phyloP scores from a whole-genome alignment of 1,284 basidiomycete species.

The Erythrobasidium hasegawianum region DNA sequence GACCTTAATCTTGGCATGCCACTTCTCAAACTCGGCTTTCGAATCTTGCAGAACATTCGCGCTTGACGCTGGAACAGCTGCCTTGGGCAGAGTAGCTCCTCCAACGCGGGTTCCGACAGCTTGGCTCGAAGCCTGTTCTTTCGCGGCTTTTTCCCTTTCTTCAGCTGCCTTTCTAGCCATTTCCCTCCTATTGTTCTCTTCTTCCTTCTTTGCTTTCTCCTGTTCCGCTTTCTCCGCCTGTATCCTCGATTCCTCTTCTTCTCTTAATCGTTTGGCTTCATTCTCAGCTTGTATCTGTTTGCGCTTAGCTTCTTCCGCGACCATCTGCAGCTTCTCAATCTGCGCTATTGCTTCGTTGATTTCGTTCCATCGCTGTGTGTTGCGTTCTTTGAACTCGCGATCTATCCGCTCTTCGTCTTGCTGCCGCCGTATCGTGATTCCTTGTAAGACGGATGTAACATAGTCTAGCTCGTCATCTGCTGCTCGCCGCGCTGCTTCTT shows the following conservation, averaged over 20 bases:
- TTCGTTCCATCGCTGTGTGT: conserved; percentile 23
- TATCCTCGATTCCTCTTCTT: conserved; percentile 39
- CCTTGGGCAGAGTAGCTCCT: not conserved
- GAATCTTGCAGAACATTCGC: conserved; percentile 9
- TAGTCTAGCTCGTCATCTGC: conserved; percentile 28
- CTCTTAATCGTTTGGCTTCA: conserved; percentile 31
- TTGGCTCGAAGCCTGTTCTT: conserved; percentile 29
- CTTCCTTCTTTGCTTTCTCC: conserved; percentile 44
- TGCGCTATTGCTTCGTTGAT: conserved; percentile 37
- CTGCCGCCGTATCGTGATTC: conserved; percentile 33
- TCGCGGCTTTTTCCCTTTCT: conserved; percentile 31
- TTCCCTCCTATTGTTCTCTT: conserved; percentile 18
- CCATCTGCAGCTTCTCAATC: conserved; percentile 37
- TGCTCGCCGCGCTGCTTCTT: not conserved
- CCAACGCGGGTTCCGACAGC: not conserved
- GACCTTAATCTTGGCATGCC: conserved; percentile 30
- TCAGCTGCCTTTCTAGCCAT: conserved; percentile 17
- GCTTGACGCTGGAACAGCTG: not conserved
- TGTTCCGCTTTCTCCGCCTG: conserved; percentile 31
- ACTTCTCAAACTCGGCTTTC: conserved; percentile 25
- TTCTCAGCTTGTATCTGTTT: conserved; percentile 36
- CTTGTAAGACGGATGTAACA: conserved; percentile 36
- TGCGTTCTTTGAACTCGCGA: conserved; percentile 42
- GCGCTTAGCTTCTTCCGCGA: conserved; percentile 19
- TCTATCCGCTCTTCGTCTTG: conserved; percentile 37